These are phyloP conservation scores for Funneliformis caledonium DNA, from an alignment of 371 early-diverging fungal species.

Conservation along the genomic window DNA sequence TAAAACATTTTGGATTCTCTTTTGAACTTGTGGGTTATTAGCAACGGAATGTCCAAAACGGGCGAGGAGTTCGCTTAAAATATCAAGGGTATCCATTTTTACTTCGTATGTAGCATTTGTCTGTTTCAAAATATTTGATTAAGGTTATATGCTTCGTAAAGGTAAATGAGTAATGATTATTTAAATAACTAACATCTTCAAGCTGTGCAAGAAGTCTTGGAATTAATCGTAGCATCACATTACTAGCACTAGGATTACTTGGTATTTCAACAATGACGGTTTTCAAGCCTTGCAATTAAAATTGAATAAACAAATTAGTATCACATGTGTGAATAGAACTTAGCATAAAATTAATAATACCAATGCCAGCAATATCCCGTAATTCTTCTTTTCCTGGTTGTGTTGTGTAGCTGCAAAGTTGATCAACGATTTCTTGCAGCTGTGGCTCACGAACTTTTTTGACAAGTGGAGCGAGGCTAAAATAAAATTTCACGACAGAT, in stretches of 20 bases:
- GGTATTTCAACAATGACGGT: conserved; percentile 78
- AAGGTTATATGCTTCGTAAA: neutral
- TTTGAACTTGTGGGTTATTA: conserved; percentile 56
- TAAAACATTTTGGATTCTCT: conserved; percentile 66
- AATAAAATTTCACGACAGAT: neutral
- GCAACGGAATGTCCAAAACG: conserved; percentile 73
- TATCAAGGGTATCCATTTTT: conserved; percentile 84
- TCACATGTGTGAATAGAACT: neutral
- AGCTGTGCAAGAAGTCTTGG: conserved; percentile 68
- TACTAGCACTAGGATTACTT: conserved; percentile 52
- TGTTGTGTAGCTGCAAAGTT: conserved; percentile 61
- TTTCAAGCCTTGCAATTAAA: conserved; percentile 61
- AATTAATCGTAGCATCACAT: conserved; percentile 62
- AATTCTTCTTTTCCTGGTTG: conserved; percentile 63
- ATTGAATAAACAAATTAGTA: conserved; percentile 7
- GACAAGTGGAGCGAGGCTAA: conserved; percentile 78
- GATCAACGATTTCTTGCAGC: conserved; percentile 70
- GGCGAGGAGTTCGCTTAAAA: conserved; percentile 79
- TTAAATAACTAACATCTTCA: conserved; percentile 54
- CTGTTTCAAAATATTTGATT: conserved; percentile 41
- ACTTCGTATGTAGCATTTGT: conserved; percentile 66
- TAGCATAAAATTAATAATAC: conserved; percentile 45
- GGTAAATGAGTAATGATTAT: neutral
- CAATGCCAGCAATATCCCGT: conserved; percentile 83
- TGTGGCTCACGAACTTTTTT: conserved; percentile 71